Evolutionary conservation across 257 asterid species (phyloP).

Genomic region (Fraxinus excelsior): DNA sequence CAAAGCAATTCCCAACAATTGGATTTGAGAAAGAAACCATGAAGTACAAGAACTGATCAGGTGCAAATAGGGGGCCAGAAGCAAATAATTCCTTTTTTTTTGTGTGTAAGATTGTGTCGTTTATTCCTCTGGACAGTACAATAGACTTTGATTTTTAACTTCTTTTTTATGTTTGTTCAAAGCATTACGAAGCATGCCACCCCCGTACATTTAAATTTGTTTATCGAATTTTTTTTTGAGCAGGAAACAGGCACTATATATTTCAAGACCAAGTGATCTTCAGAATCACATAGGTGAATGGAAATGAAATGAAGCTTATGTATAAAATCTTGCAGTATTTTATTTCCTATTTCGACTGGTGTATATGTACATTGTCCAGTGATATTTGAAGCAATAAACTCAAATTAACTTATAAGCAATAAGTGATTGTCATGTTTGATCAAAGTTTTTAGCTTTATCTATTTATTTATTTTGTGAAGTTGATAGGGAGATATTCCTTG

Average conservation of each 20-base stretch:
- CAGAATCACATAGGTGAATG: slow-evolving; percentile 11
- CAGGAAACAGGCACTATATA: slow-evolving; percentile 24
- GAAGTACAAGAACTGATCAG: slow-evolving; percentile 72
- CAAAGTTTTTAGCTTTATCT: neutral
- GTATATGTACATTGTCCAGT: slow-evolving; percentile 25
- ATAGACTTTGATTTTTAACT: neutral
- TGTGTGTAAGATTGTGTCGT: no score
- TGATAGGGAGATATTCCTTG: no score
- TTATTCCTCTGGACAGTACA: no score
- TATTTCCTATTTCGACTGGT: slow-evolving; percentile 27
- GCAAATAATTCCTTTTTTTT: neutral
- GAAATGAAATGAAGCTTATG: slow-evolving; percentile 19
- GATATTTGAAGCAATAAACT: slow-evolving; percentile 29
- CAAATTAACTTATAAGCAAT: slow-evolving; percentile 12
- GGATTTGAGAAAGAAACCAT: slow-evolving; percentile 87
- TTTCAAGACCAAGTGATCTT: slow-evolving; percentile 1
- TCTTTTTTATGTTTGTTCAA: neutral
- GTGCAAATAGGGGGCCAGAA: neutral
- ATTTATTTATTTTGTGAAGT: neutral
- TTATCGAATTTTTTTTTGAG: no score
- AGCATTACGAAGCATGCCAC: no score
- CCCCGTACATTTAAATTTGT: no score
- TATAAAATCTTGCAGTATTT: slow-evolving; percentile 20
- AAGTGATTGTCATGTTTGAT: neutral
- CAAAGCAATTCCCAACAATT: slow-evolving; percentile 82